Base-by-base conservation (phyloP, 2,329 filamentous ascomycete genomes). In the Epichloe scottii region DNA sequence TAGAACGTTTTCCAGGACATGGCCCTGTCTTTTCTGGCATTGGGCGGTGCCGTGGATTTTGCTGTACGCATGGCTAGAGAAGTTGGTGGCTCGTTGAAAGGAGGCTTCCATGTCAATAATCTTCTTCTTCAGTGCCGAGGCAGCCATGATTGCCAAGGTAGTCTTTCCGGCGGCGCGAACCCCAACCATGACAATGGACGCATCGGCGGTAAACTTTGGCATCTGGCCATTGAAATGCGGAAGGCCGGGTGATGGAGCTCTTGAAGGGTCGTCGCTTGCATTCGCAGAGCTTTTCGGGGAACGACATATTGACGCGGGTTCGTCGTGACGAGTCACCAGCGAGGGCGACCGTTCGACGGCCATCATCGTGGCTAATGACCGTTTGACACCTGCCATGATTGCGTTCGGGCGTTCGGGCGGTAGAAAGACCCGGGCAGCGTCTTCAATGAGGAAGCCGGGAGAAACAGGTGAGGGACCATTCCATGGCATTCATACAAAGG, bases 81-180 rank as follows among this genome's bases (percentile, higher is more conserved):
- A 68, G 8, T 82, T 81, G 0, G 78, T 81, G 4, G 72, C 68
- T 48, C 85, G 77, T 41, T 82, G 75, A 57, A 91, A 90, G 45
- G 76, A 74, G 40, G 75, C 74, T 56, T 89, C 85, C 35, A 82
- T 75, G 55, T 89, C 85, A 49, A 89, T 69, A 2, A 89, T 72
- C 49, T 79, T 79, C 40, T 83, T 74, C 49, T 80, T 78, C 63
- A 86, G 81, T 46, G 84, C 83, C 7, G 82, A 81, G 0, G 85
- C 85, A 5, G 85, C 82, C 55, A 90, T 87, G 46, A 90, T 78
- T 14, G 82, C 86, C 11, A 90, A 70, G 1, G 84, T 88, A 2
- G 84, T 85, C 64, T 89, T 89, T 15, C 86, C 86, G 5, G 83
- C 80, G 11, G 85, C 86, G 14, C 84, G 79, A 51, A 88, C 81